Base-by-base conservation (phyloP, 495 filamentous ascomycete species). In the Hypoxylon intermedium region DNA sequence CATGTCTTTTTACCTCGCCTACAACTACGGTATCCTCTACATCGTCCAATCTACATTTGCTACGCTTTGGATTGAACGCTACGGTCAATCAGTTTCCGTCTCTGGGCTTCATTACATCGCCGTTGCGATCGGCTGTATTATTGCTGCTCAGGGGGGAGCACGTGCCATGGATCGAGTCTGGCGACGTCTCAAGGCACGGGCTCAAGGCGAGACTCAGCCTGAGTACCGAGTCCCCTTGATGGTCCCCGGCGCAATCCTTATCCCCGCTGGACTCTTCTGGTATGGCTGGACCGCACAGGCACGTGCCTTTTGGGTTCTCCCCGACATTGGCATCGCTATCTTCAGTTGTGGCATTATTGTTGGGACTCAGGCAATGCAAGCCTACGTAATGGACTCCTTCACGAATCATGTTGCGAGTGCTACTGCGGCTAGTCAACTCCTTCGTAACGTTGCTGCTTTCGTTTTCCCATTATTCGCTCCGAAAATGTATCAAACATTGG, bases 361-460 rank as follows among this genome's bases (percentile, higher is more conserved):
- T 23, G 31, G 23, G 20, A 24, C 46, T 5, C 26, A 43, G 18
- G 40, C 38, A 28, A 24, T 61, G 42, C 31, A 47, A 7, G 46
- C 86, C 9, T 91, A 90, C 63, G 74, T 89, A 41, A 82, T 91
- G 9, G 89, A 92, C 65, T 73, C 85, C 3, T 90, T 89, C 65
- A 83, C 85, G 15, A 77, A 83, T 9, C 91, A 80, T 67, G 87
- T 89, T 5, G 88, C 88, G 5, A 85, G 80, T 54, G 89, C 87
- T 0, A 67, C 87, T 13, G 86, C 80, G 0, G 87, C 89, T 0
- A 77, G 77, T 1, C 82, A 84, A 2, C 79, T 89, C 6, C 64
- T 90, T 60, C 74, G 88, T 19, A 83, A 77, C 19, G 28, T 89
- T 9, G 81, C 82, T 5, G 88, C 87, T 0, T 90, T 90, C 60